Evolutionary conservation across 106 monocot species (phyloP).

Genomic region (Dioscorea dumetorum): DNA sequence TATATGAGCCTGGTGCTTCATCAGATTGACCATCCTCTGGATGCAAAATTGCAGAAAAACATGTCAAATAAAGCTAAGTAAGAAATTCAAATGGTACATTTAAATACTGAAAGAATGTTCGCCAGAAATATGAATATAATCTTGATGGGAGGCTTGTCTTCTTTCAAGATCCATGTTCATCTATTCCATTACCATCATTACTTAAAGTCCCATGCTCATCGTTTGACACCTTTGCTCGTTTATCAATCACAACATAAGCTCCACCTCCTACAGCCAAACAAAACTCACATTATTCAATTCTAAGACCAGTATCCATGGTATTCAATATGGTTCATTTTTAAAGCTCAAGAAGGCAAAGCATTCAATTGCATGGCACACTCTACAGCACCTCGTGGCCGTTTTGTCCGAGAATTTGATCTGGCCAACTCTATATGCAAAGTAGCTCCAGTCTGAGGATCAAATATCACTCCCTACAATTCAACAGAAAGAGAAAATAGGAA

Average conservation of each 20-base stretch:
- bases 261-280: conserved; percentile 30
- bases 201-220: conserved; percentile 23
- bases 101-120: too few relatives aligned
- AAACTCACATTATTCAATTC: too few relatives aligned
- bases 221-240: conserved; percentile 32
- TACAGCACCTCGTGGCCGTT: conserved; percentile 40
- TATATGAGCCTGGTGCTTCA: conserved; percentile 45
- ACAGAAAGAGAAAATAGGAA: too few relatives aligned
- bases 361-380: too few relatives aligned
- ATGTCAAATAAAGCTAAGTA: conserved; percentile 25
- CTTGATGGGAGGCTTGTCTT: not conserved
- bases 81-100: too few relatives aligned
- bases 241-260: conserved; percentile 62
- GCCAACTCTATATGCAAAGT: conserved; percentile 77
- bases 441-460: conserved; percentile 66
- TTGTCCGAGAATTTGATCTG: conserved; percentile 76
- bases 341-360: too few relatives aligned
- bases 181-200: conserved; percentile 45
- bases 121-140: not conserved
- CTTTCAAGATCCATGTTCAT: not conserved
- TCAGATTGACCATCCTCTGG: conserved; percentile 73
- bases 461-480: conserved; percentile 38
- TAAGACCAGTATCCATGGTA: too few relatives aligned
- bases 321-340: too few relatives aligned
- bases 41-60: conserved; percentile 48